Base-by-base conservation (phyloP, 2,329 filamentous ascomycete species). In the Venturia oleaginea region DNA sequence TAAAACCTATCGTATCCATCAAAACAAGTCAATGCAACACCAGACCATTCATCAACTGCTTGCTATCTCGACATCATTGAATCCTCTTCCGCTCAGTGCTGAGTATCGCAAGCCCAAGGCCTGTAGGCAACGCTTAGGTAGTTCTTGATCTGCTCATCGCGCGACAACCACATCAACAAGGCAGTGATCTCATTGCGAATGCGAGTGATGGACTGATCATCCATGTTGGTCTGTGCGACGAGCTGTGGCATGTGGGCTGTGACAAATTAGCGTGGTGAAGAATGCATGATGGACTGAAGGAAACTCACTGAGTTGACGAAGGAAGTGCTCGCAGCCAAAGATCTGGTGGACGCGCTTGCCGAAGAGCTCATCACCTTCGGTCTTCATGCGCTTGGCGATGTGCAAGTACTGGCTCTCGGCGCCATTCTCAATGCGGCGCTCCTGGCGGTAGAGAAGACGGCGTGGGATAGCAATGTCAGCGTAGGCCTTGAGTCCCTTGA, bases 151-250 rank as follows among this genome's bases (percentile, higher is more conserved):
- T 93, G 86, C 1, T 73, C 69, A 59, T 76, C 73, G 69, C 88
- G 89, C 66, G 87, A 84, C 64, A 99, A 81, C 91, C 92, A 99
- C 63, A 85, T 82, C 13, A 88, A 91, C 76, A 99, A 87, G 76
- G 92, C 93, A 69, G 85, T 83, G 19, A 99, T 83, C 74, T 99
- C 94, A 71, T 97, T 91, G 15, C 92, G 88, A 32, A 97, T 84
- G 59, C 92, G 89, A 67, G 88, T 89, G 51, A 96, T 91, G 2
- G 92, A 92, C 74, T 96, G 92, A 63, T 88, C 83, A 72, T 97
- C 94, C 92, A 99, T 96, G 77, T 97, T 97, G 62, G 94, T 99
- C 75, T 99, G 94, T 4, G 92, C 92, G 67, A 97, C 87, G 48
- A 97, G 86, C 73, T 99, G 94, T 0, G 94, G 93, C 70, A 97